Percentiles rank a stretch among this genome's conserved stretches.
Conservation (phyloP, 768 basidiomycete genomes). For the Hericium coralloides region DNA sequence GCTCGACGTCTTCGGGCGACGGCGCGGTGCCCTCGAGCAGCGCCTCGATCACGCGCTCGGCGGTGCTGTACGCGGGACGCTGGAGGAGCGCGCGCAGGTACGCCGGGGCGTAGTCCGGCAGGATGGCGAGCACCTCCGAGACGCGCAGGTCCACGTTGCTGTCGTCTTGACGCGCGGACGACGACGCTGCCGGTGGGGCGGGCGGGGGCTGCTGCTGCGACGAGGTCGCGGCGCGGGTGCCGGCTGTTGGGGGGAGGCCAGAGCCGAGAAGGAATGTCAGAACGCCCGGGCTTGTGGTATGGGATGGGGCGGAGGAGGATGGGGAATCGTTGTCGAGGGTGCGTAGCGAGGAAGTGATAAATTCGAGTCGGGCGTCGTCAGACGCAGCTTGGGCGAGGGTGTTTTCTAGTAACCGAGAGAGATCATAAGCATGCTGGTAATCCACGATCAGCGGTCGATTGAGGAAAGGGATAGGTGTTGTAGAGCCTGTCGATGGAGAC, state of each 20-base stretch:
- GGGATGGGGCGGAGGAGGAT: conserved; percentile 12
- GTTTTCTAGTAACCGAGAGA: conserved; percentile 25
- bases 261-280: conserved; percentile 58
- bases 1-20: conserved; percentile 20
- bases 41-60: conserved; percentile 59
- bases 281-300: conserved; percentile 38
- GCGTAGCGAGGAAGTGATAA: conserved; percentile 44
- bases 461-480: conserved; percentile 36
- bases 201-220: conserved; percentile 1
- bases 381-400: conserved; percentile 38
- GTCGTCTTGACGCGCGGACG: neutral
- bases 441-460: conserved; percentile 61
- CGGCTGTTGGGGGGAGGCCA: conserved; percentile 34
- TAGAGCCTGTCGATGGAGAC: conserved; percentile 4
- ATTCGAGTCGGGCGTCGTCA: conserved; percentile 48
- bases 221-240: conserved; percentile 15
- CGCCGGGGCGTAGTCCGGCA: conserved; percentile 48
- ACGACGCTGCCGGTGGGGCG: neutral
- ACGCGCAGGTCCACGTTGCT: conserved; percentile 49
- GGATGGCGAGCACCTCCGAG: conserved; percentile 65
- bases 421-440: conserved; percentile 60
- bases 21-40: conserved; percentile 71
- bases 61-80: conserved; percentile 36
- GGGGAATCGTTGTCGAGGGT: conserved; percentile 24
- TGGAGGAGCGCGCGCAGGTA: conserved; percentile 54